phyloP scores from a whole-genome alignment of 768 basidiomycete genomes.

The Lentinula boryana region DNA sequence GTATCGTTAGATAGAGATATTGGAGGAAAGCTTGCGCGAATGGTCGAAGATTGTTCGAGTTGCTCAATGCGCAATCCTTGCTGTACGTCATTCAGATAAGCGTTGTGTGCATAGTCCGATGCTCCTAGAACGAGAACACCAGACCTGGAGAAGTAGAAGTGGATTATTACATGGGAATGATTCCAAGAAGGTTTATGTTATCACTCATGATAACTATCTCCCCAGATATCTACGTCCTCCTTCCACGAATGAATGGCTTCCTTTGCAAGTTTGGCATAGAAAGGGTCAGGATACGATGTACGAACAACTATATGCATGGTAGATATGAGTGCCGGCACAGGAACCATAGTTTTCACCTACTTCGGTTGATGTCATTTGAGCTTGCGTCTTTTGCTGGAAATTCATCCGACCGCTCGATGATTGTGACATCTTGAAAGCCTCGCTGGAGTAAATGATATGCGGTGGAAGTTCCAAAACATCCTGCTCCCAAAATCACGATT shows the following conservation, averaged over 20 bases:
- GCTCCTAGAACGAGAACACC: slow-evolving; percentile 60
- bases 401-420: slow-evolving; percentile 7
- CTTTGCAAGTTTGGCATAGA: slow-evolving; percentile 65
- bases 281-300: slow-evolving; percentile 62
- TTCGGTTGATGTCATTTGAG: slow-evolving; percentile 47
- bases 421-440: slow-evolving; percentile 29
- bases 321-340: not conserved
- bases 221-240: slow-evolving; percentile 48
- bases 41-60: slow-evolving; percentile 29
- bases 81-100: slow-evolving; percentile 58
- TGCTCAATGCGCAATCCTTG: slow-evolving; percentile 45
- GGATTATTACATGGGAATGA: not conserved
- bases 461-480: slow-evolving; percentile 60
- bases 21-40: slow-evolving; percentile 44
- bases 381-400: slow-evolving; percentile 9
- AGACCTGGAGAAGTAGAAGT: slow-evolving; percentile 37
- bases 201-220: slow-evolving; percentile 79
- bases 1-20: slow-evolving; percentile 26
- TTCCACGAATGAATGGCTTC: slow-evolving; percentile 80
- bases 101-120: slow-evolving; percentile 32
- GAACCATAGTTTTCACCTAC: slow-evolving; percentile 19
- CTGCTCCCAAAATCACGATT: slow-evolving; percentile 14
- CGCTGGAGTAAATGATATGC: slow-evolving; percentile 50
- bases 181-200: slow-evolving; percentile 16
- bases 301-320: slow-evolving; percentile 52